Base-by-base conservation (phyloP, 2,329 filamentous ascomycete species). In the Venturia asperata region DNA sequence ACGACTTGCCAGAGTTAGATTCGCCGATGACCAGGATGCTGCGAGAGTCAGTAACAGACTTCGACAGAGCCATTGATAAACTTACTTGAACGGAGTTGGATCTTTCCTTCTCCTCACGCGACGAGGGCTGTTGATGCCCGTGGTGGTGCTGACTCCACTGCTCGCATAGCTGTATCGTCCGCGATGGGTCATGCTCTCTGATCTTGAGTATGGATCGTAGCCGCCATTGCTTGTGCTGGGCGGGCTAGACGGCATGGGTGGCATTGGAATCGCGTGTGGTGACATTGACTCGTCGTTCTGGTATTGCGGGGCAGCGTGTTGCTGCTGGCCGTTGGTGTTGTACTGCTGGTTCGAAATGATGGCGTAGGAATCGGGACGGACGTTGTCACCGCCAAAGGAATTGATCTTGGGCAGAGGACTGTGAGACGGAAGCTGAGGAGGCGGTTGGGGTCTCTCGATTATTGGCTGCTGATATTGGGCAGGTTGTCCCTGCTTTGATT, bases 71-170 rank as follows among this genome's bases (percentile, higher is more conserved):
- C n/a, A 66, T 61, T 60, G 61, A 11, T 61, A 1, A 60, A 84
- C 92, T 84, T 81, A 97, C 93, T 99, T 99, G 85, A 97, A 96
- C 0, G 94, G 92, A 13, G 93, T 97, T 10, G 94, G 94, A 74
- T 99, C 94, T 82, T 96, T 97, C 80, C 94, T 88, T 80, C 93
- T 89, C 71, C 94, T 87, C 70, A 97, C 88, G 74, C 92, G 87
- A 70, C 94, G 87, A 68, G 94, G 93, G 76, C 89, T 96, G 80
- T 96, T 96, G 79, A 96, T 86, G 34, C 60, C 60, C 21, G 66
- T 66, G 27, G 39, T 55, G 67, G 91, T 89, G 81, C 91, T 96
- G 70, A 93, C 85, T 64, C 90, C 89, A 77, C 90, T 95, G 79
- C 90, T 96, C 66, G 93, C 92, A 78, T 97, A 97, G 79, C 92